Evolutionary conservation across 768 basidiomycete genomes (phyloP), one percentile per base, ranked within the genome.

Genomic region (Symmetrospora coprosmae): DNA sequence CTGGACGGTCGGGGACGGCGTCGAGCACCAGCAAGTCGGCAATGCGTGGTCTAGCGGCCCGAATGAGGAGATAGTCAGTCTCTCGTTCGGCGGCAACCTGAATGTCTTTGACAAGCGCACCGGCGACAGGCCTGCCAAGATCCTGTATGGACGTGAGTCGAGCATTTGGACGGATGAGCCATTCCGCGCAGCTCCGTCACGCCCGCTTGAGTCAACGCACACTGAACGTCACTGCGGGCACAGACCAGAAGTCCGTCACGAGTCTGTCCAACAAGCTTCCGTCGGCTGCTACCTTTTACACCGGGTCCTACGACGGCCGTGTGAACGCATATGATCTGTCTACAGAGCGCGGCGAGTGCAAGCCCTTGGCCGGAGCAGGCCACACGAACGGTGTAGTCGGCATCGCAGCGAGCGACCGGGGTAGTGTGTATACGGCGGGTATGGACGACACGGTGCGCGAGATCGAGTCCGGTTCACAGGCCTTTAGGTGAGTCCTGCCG

Each of bases 381-480:
- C 91, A 92, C 71, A 77, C 80, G 5, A 85, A 76, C 63, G 76
- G 84, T 48, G 78, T 94, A 19, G 78, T 82, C 0, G 82, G 78
- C 0, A 72, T 94, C 45, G 75, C 80, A 0, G 69, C 76, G 0
- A 74, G 76, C 9, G 66, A 73, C 0, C 60, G 71, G 7, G 80
- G 79, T 27, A 80, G 78, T 52, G 75, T 84, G 0, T 83, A 80
- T 67, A 84, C 84, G 21, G 74, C 81, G 16, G 90, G 86, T 13
- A 89, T 80, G 68, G 91, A 94, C 64, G 91, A 94, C 69, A 75
- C 71, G 31, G 74, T 88, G 2, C 76, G 82, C 43, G 86, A 87
- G 67, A 80, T 88, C 41, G 77, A 77, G 11, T 66, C 71, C 25
- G 66, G 69, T 38, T 73, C 73, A 19, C 72, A 72, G 21, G 72